These are phyloP conservation scores for Fusarium mexicanum DNA, from an alignment of 2,329 filamentous ascomycete species.

Conservation along the genomic window DNA sequence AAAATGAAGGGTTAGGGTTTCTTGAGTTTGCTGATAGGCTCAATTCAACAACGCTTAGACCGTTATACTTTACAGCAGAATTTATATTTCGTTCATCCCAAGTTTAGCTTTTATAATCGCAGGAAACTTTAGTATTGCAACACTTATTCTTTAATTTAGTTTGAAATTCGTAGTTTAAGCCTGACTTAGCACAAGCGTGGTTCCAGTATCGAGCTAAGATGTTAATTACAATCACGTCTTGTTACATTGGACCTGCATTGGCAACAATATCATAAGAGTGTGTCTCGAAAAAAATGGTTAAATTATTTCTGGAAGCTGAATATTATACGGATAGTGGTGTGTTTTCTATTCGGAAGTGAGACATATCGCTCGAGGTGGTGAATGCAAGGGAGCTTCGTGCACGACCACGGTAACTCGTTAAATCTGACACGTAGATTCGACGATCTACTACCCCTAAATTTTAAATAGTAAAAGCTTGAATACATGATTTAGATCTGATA, in stretches of 20 bases:
- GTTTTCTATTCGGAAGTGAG: too few species aligned
- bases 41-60: background rate
- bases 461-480: background rate
- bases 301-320: fast-evolving
- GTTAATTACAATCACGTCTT: background rate
- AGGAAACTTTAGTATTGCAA: fast-evolving
- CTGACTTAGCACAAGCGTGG: fast-evolving
- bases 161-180: background rate
- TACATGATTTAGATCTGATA: background rate
- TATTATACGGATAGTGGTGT: fast-evolving
- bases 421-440: too few species aligned
- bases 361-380: too few species aligned
- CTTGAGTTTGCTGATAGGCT: background rate
- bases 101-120: background rate
- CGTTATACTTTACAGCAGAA: background rate
- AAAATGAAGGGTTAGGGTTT: fast-evolving
- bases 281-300: too few species aligned
- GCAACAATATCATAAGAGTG: too few species aligned
- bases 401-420: too few species aligned
- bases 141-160: fast-evolving
- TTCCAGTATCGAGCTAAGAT: background rate
- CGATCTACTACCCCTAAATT: background rate
- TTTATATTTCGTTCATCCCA: fast-evolving
- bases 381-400: too few species aligned
- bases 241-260: background rate